phyloP scores from a whole-genome alignment of 2,329 filamentous ascomycete genomes.

The Epichloe glyceriae region DNA sequence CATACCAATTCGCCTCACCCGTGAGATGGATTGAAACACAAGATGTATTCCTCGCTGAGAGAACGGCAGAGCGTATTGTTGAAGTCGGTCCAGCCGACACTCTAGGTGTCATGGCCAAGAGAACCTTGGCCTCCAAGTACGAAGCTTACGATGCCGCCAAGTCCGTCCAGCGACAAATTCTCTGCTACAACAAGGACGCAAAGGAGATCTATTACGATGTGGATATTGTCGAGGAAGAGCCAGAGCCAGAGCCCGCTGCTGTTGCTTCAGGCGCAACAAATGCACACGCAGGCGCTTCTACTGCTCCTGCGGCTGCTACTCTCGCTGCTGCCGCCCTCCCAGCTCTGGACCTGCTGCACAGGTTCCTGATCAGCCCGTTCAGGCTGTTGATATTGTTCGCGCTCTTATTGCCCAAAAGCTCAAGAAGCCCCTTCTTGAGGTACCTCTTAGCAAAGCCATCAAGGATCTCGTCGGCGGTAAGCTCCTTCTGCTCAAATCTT shows the following conservation, averaged over 20 bases:
- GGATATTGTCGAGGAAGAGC: slow-evolving; percentile 85
- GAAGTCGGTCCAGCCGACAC: slow-evolving; percentile 96
- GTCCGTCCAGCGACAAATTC: slow-evolving; percentile 89
- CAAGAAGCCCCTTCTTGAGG: slow-evolving; percentile 82
- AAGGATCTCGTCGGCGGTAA: slow-evolving; percentile 95
- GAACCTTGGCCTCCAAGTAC: slow-evolving; percentile 91
- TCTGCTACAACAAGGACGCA: slow-evolving; percentile 98
- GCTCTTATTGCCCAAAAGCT: slow-evolving; percentile 90
- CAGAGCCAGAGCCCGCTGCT: slow-evolving; percentile 56
- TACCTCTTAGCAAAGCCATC: slow-evolving; percentile 91
- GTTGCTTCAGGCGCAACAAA: slow-evolving; percentile 34
- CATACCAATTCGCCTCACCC: slow-evolving; percentile 97
- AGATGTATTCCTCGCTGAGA: slow-evolving; percentile 96
- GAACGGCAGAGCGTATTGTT: slow-evolving; percentile 91
- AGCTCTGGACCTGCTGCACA: slow-evolving; percentile 76
- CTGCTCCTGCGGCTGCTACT: slow-evolving; percentile 40
- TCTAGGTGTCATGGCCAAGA: slow-evolving; percentile 91
- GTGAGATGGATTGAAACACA: slow-evolving; percentile 99
- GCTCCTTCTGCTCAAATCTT: slow-evolving; percentile 20
- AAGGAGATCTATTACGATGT: slow-evolving; percentile 99
- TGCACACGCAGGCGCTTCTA: slow-evolving; percentile 39
- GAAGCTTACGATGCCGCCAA: slow-evolving; percentile 97
- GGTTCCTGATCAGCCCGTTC: slow-evolving; percentile 75
- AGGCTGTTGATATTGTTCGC: slow-evolving; percentile 80
- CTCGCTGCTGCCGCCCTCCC: slow-evolving; percentile 45